Evolutionary conservation across 1,139 yeast species (phyloP).

Genomic region (Sugiyamaella novakii): DNA sequence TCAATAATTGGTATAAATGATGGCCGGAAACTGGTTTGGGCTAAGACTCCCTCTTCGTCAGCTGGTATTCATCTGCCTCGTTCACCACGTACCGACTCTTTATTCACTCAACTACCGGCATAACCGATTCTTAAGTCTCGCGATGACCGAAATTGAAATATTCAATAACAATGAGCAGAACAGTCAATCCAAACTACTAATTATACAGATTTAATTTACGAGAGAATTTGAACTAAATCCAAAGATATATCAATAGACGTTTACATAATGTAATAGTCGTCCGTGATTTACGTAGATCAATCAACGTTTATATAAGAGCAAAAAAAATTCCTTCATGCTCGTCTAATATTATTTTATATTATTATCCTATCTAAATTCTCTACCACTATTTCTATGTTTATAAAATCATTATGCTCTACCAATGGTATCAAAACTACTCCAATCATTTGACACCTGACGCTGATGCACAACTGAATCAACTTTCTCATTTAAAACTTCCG

Average conservation of each 20-base stretch:
- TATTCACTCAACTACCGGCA: conserved; percentile 4
- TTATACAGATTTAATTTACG: conserved; percentile 1
- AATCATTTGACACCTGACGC: conserved; percentile 36
- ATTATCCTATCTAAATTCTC: too few relatives aligned
- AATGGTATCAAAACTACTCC: conserved; percentile 48
- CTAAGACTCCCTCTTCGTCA: conserved; percentile 9
- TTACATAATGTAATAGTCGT: too few relatives aligned
- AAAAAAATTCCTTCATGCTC: too few relatives aligned
- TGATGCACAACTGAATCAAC: conserved; percentile 19
- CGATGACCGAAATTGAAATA: conserved; percentile 15
- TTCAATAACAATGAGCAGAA: conserved; percentile 17
- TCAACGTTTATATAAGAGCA: too few relatives aligned
- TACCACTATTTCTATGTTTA: too few relatives aligned
- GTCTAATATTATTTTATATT: too few relatives aligned
- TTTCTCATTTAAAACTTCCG: conserved; percentile 11
- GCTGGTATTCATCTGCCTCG: not conserved
- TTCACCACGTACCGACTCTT: not conserved
- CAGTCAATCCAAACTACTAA: conserved; percentile 7
- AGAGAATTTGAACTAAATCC: not conserved
- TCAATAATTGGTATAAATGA: not conserved
- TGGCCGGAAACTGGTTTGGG: conserved; percentile 7
- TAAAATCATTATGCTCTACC: conserved; percentile 38
- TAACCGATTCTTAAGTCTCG: conserved; percentile 24
- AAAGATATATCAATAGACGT: too few relatives aligned
- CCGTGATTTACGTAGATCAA: too few relatives aligned